Conservation (phyloP, 306 rosid species). For the Neltuma alba region DNA sequence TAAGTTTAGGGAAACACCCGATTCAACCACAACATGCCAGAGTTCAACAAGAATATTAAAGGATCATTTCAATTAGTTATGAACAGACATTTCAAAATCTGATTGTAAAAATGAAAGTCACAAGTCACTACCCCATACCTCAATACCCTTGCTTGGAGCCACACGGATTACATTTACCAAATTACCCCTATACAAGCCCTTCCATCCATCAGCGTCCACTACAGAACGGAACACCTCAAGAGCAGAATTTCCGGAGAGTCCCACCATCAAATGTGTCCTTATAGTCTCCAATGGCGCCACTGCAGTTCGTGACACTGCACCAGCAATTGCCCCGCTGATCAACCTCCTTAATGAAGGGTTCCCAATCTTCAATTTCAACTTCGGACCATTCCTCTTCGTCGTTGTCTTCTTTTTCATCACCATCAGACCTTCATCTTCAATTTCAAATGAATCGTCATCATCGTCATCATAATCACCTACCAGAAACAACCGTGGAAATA, state of each 20-base stretch:
- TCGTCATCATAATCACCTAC: not conserved
- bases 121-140: constrained; percentile 20
- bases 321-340: constrained; percentile 75
- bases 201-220: constrained; percentile 55
- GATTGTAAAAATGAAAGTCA: not conserved
- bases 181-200: constrained; percentile 54
- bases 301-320: constrained; percentile 55
- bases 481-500: not conserved
- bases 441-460: not conserved
- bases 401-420: not conserved
- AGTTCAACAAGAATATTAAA: not conserved
- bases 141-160: constrained; percentile 60
- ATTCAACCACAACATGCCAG: not conserved
- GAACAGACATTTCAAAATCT: not conserved
- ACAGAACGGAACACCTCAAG: constrained; percentile 47
- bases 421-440: not conserved
- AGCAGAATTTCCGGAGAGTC: constrained; percentile 47
- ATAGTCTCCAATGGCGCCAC: constrained; percentile 67
- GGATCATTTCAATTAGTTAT: not conserved
- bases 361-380: constrained; percentile 44
- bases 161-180: constrained; percentile 58
- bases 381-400: constrained; percentile 25
- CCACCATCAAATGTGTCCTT: constrained; percentile 56
- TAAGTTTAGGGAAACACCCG: not conserved
- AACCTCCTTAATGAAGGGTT: constrained; percentile 58